Percentiles rank a stretch among this genome's conserved stretches.
These are phyloP conservation scores for Monilinia vaccinii-corymbosi DNA, from an alignment of 2,329 filamentous ascomycete genomes.

Conservation along the genomic window DNA sequence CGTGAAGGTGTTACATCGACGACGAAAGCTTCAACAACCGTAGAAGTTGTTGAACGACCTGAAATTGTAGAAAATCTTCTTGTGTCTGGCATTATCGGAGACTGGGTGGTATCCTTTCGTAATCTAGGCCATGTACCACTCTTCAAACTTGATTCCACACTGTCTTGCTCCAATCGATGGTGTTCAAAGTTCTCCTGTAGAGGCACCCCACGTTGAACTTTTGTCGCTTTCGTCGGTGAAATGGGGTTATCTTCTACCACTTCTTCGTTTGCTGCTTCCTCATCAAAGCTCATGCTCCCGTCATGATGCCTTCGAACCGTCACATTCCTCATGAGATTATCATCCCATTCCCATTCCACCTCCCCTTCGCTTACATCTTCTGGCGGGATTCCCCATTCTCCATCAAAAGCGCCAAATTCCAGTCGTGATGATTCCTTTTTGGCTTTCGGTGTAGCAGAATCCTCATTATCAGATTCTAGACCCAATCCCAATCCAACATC, in stretches of 20 bases:
- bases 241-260: constrained; percentile 40
- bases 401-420: constrained; percentile 49
- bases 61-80: constrained; percentile 46
- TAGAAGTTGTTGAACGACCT: constrained; percentile 44
- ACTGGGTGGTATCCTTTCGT: constrained; percentile 15
- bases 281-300: constrained; percentile 16
- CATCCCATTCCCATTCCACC: constrained; percentile 46
- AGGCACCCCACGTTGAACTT: constrained; percentile 28
- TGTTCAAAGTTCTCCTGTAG: constrained; percentile 24
- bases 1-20: constrained; percentile 41
- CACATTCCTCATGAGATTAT: constrained; percentile 44
- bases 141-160: background rate
- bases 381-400: constrained; percentile 42
- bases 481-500: constrained; percentile 29
- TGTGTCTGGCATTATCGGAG: constrained; percentile 30
- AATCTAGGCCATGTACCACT: constrained; percentile 12
- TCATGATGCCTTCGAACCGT: constrained; percentile 37
- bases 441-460: constrained; percentile 26
- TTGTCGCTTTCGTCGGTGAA: constrained; percentile 44
- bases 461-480: constrained; percentile 34
- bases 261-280: constrained; percentile 31
- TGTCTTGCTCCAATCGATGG: constrained; percentile 20
- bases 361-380: constrained; percentile 37
- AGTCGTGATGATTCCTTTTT: constrained; percentile 32
- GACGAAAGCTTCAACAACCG: constrained; percentile 50